A percentile compares a stretch with the other conserved stretches of the same genome.
Conservation (phyloP, 176 grass and related monocot species). For the Lolium multiflorum region DNA sequence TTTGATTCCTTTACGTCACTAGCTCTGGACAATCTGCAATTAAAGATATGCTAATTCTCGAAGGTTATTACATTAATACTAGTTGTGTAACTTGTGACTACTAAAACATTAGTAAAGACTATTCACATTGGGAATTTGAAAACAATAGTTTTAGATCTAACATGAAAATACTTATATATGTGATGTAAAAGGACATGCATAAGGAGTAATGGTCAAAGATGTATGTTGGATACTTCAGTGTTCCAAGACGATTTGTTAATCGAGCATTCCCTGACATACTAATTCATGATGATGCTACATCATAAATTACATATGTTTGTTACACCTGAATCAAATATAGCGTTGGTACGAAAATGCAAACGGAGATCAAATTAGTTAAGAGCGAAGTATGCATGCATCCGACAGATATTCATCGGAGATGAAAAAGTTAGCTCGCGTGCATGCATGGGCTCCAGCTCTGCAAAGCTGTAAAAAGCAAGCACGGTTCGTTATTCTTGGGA, state of each 20-base stretch:
- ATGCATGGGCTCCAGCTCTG: conserved; percentile 35
- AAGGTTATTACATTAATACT: background rate
- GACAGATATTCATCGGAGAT: conserved; percentile 60
- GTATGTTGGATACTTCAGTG: background rate
- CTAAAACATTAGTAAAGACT: too few relatives aligned
- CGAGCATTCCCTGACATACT: background rate
- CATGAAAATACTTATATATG: too few relatives aligned
- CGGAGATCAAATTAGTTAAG: background rate
- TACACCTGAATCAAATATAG: too few relatives aligned
- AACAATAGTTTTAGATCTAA: too few relatives aligned
- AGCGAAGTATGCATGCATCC: background rate
- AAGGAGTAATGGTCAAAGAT: background rate
- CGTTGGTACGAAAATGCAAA: background rate
- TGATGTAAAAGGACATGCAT: background rate
- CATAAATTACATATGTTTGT: too few relatives aligned
- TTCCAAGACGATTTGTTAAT: background rate
- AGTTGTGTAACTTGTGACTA: background rate
- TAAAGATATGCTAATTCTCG: background rate
- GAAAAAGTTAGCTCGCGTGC: conserved; percentile 43
- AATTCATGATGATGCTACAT: too few relatives aligned
- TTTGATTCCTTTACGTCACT: background rate
- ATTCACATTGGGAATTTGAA: too few relatives aligned
- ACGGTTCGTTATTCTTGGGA: conserved; percentile 64
- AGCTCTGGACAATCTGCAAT: background rate
- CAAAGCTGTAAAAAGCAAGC: conserved; percentile 55